These are phyloP conservation scores for Candida vaughaniae DNA, from an alignment of 805 yeast species.

Conservation along the genomic window DNA sequence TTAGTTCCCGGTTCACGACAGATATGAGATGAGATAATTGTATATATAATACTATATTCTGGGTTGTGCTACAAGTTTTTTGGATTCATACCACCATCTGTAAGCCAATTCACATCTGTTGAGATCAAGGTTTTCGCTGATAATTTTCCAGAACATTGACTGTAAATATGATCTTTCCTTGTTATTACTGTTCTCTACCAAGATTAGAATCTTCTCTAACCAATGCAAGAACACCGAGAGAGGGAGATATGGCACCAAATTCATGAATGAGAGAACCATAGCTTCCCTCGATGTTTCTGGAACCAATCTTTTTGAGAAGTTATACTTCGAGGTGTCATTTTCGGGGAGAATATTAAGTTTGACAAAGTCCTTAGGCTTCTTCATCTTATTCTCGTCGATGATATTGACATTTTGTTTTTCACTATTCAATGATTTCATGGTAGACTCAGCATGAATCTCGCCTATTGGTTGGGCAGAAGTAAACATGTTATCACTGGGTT, in stretches of 20 bases:
- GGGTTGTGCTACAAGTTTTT: constrained; percentile 1
- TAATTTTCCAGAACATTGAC: constrained; percentile 48
- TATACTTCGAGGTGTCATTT: constrained; percentile 13
- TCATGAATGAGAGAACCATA: constrained; percentile 44
- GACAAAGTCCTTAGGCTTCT: constrained; percentile 31
- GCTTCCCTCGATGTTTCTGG: constrained; percentile 51
- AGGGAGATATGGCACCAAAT: constrained; percentile 53
- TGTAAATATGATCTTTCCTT: constrained; percentile 40
- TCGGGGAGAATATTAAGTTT: constrained; percentile 16
- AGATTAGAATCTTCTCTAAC: constrained; percentile 45
- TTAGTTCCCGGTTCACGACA: neutral
- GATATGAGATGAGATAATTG: neutral
- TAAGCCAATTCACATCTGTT: constrained; percentile 56
- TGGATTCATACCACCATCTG: constrained; percentile 60
- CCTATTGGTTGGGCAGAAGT: constrained; percentile 39
- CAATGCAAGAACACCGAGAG: constrained; percentile 41
- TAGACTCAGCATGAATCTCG: constrained; percentile 37
- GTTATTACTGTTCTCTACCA: constrained; percentile 29
- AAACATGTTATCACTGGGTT: constrained; percentile 15
- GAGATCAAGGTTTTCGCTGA: constrained; percentile 58
- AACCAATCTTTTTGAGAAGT: constrained; percentile 22
- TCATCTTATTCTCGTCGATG: constrained; percentile 26
- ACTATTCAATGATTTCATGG: constrained; percentile 23
- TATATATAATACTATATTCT: neutral
- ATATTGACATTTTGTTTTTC: constrained; percentile 20